Evolutionary conservation across 495 filamentous ascomycete species (phyloP), one percentile per base, ranked within the genome.

Genomic region (Staphylotrichum tortipilum): DNA sequence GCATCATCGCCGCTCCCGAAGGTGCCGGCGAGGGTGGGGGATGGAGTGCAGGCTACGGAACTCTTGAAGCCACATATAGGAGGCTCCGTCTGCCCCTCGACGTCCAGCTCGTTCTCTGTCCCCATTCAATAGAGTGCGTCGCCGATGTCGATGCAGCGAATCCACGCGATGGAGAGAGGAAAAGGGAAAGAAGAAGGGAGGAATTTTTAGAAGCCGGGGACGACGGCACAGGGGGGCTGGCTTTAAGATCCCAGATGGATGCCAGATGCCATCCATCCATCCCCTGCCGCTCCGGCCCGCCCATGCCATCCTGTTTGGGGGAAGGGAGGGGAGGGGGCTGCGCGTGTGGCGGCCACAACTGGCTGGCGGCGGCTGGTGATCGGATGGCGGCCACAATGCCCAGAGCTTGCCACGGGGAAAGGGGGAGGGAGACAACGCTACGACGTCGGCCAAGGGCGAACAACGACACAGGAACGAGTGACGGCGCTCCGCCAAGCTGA

Each of bases 61-160:
- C 63, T 45, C 54, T 56, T 66, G 42, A 63, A 56, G 63, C 65
- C 65, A 68, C 69, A 61, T 72, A 72, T 72, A 72, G 69, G 69
- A 68, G 69, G 69, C 60, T 72, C 69, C 65, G 69, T 69, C 69
- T 69, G 69, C 63, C 63, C 69, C 68, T 72, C 69, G 68, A 71
- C 69, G 60, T 58, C 60, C 60, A 59, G 54, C 47, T 67, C 67
- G 57, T 62, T 69, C 67, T 68, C 69, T 69, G 67, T 68, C 63
- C 69, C 69, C 69, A 72, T 72, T 72, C 69, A 72, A 62, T 60
- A 54, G 31, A 51, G 15, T 53, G 47, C 37, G 47, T 56, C 48
- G 50, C 50, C 43, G 57, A 41, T 57, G 35, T 37, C 23, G 19
- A 21, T 26, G 47, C 54, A 56, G 49, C 48, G 54, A 48, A 12